Evolutionary conservation across 2,329 filamentous ascomycete genomes (phyloP).

Genomic region (Pyrenochaeta sp.): DNA sequence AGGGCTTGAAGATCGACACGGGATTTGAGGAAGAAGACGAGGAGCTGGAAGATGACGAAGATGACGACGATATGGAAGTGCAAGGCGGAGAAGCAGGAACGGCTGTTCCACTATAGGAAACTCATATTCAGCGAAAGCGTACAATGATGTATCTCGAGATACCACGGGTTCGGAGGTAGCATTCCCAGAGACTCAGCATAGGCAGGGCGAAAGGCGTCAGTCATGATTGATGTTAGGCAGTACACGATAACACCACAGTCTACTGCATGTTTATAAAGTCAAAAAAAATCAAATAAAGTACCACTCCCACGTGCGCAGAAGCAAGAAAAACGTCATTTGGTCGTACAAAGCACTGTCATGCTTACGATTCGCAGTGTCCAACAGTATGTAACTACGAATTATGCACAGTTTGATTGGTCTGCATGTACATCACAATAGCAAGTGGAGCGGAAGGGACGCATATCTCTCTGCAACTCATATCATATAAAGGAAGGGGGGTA

Average conservation of each 20-base stretch:
- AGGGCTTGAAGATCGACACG: constrained; percentile 73
- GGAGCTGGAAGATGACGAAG: constrained; percentile 68
- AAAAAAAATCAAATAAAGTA: neutral
- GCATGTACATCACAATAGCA: neutral
- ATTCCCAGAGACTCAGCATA: constrained; percentile 21
- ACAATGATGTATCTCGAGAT: constrained; percentile 4
- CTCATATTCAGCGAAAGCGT: neutral
- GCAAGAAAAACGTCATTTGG: no score
- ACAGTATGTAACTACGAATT: no score
- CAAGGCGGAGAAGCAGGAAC: constrained; percentile 41
- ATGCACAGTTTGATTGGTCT: no score
- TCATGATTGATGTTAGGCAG: constrained; percentile 22
- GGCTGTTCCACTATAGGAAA: constrained; percentile 22
- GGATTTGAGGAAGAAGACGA: constrained; percentile 74
- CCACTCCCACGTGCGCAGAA: no score
- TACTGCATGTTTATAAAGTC: no score
- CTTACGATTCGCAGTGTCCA: no score
- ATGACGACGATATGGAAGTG: constrained; percentile 54
- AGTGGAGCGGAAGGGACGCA: neutral
- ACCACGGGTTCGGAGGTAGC: constrained; percentile 8
- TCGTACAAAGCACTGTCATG: no score
- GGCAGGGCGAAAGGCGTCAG: constrained; percentile 30
- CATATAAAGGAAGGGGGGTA: constrained; percentile 14
- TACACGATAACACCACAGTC: constrained; percentile 11
- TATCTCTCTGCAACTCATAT: neutral